Base-by-base conservation (phyloP, 768 basidiomycete species). In the Russula dissimulans region DNA sequence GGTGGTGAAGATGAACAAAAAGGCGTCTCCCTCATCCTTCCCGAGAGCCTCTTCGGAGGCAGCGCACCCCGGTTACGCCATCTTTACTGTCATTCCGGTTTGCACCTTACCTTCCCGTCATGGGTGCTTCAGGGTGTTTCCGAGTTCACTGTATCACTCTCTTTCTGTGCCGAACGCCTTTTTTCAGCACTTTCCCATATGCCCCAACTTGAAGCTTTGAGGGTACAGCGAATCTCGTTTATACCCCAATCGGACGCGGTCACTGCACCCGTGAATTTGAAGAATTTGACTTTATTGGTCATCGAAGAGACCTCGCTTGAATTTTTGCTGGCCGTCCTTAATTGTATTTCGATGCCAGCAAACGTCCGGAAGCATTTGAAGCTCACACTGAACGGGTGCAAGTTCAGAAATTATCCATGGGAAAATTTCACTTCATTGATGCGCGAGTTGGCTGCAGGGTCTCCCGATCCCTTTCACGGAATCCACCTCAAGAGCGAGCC, bases 401-500 rank as follows among this genome's bases (percentile, higher is more conserved):
- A 18, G 17, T 52, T 44, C 17, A 50, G 45, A 18, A 32, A 12
- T 1, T 17, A 15, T 29, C 41, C 44, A 17, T 58, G 57, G 57
- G 41, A 17, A 10, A 58, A 32, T 44, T 46, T 58, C 42, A 22
- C 48, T n/a, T 32, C 49, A 4, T 43, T 45, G 42, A 17, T 58
- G 32, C 41, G 17, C 7, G 22, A 43, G n/a, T 26, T 22, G 36
- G 39, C 29, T 55, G 76, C 49, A 15, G 32, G 22, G 18, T 22
- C 43, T 8, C 4, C 22, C 2, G 26, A 26, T 8, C 57, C 57
- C 29, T 11, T 46, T 32, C 42, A 50, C n/a, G 48, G 42, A 0
- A 43, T 51, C 42, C 57, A 51, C 22, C 51, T 58, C 42, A 58
- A 48, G 10, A 39, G 57, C 32, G 57, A 44, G 14, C 57, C 57